phyloP scores from a whole-genome alignment of 805 yeast genomes.

The Ogataea nakhonphanomensis region DNA sequence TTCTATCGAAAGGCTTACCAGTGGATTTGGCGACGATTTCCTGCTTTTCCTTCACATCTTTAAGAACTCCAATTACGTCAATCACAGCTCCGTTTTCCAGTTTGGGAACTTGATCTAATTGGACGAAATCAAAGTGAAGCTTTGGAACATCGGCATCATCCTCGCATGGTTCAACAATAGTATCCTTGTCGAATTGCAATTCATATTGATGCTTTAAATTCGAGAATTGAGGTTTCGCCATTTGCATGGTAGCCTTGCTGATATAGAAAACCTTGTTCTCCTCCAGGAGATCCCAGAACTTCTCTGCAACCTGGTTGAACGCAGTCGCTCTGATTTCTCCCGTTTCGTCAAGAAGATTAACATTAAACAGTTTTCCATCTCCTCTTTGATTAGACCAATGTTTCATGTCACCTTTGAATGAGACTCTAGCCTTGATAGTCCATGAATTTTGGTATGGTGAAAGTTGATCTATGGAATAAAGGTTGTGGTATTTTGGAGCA shows the following conservation, averaged over 20 bases:
- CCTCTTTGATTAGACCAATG: slow-evolving; percentile 86
- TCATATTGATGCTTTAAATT: slow-evolving; percentile 87
- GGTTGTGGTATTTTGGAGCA: slow-evolving; percentile 34
- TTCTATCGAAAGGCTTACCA: slow-evolving; percentile 88
- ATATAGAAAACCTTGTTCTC: slow-evolving; percentile 89
- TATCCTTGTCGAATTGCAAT: slow-evolving; percentile 73
- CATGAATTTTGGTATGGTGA: slow-evolving; percentile 90
- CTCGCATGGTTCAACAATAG: slow-evolving; percentile 65
- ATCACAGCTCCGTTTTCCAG: slow-evolving; percentile 68
- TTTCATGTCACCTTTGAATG: slow-evolving; percentile 81
- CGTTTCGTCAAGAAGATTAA: slow-evolving; percentile 86
- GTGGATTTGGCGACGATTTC: slow-evolving; percentile 83
- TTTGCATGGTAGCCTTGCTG: slow-evolving; percentile 73
- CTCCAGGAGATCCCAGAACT: slow-evolving; percentile 67
- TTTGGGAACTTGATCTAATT: slow-evolving; percentile 60
- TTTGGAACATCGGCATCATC: slow-evolving; percentile 68
- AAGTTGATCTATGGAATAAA: slow-evolving; percentile 77
- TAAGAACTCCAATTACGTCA: slow-evolving; percentile 86
- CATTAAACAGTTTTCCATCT: slow-evolving; percentile 85
- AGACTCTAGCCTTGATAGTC: slow-evolving; percentile 91
- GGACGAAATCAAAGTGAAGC: slow-evolving; percentile 70
- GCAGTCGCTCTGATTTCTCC: slow-evolving; percentile 97
- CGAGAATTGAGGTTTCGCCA: slow-evolving; percentile 83
- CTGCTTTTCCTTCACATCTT: slow-evolving; percentile 68
- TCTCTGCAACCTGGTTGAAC: slow-evolving; percentile 82